Conservation (phyloP, 805 yeast species). For the Yarrowia sp. region DNA sequence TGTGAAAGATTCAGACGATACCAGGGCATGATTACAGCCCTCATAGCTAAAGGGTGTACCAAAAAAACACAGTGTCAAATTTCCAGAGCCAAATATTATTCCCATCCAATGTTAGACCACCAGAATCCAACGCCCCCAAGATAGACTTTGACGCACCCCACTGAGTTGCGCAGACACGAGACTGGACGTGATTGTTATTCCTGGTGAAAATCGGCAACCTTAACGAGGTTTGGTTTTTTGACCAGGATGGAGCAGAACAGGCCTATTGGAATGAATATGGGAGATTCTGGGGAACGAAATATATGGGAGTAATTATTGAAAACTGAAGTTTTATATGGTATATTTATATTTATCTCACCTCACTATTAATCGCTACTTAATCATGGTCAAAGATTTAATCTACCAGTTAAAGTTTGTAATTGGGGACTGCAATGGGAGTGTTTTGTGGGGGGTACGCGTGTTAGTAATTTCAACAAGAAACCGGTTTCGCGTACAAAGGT, state of each 20-base stretch:
- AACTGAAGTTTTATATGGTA: no score
- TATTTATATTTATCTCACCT: no score
- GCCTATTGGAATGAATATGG: no score
- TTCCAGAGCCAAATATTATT: neutral
- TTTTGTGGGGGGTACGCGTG: constrained; percentile 8
- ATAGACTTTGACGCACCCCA: constrained; percentile 3
- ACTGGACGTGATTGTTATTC: constrained; percentile 18
- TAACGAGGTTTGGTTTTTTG: neutral
- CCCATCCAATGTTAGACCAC: neutral
- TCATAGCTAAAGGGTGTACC: no score
- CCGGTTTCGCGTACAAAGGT: neutral
- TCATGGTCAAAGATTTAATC: no score
- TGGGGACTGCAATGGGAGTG: neutral
- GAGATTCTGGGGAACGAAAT: neutral
- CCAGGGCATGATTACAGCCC: no score
- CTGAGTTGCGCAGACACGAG: constrained; percentile 19
- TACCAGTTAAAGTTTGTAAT: neutral
- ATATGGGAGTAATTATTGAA: no score
- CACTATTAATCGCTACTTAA: no score
- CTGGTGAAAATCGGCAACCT: neutral
- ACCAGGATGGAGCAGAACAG: no score
- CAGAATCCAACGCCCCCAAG: neutral
- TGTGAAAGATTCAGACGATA: neutral
- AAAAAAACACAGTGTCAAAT: no score
- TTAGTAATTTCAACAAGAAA: neutral